Evolutionary conservation across 2,329 filamentous ascomycete species (phyloP), one percentile per base, ranked within the genome.

Genomic region (Pyrenochaeta sp.): DNA sequence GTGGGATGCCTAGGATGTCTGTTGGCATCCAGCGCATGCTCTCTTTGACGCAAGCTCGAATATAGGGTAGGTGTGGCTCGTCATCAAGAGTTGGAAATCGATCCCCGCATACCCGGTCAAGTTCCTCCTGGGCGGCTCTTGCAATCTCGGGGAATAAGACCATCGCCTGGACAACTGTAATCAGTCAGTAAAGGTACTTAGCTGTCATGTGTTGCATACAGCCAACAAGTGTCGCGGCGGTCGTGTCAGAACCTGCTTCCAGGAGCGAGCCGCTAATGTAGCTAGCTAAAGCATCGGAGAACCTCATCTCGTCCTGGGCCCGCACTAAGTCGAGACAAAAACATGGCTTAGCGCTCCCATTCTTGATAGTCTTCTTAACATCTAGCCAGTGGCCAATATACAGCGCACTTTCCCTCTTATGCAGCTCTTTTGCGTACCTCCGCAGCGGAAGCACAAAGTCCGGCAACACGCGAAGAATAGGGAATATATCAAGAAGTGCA

Each of bases 401-500:
- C 2, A 69, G 50, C 4, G 55, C 68, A n/a, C 74, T 76, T 54
- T 84, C 82, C 2, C 70, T 66, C 31, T 67, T 53, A 48, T 84
- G 81, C 0, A 82, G 58, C 15, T 74, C 61, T 47, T 75, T 78
- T 0, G 79, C 80, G 21, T 78, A 72, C 21, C 60, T 66, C 18
- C 73, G 71, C 18, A 71, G 60, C 0, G 81, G 79, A n/a, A 66
- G 12, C 0, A 60, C 49, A 12, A 48, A 51, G 11, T 60, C 61
- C 2, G 68, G 67, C 6, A 86, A 69, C 2, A 56, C 51, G 15
- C 79, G 73, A 1, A 84, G 58, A 0, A 79, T 46, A 0, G 82
- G 82, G 48, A 77, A 83, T 14, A 78, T 67, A 52, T 84, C 81
- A 3, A 82, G 64, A 1, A 83, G 51, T 0, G 77, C 76, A 0